Conservation (phyloP, 2,329 filamentous ascomycete species). For the Trichoderma atrobrunneum region DNA sequence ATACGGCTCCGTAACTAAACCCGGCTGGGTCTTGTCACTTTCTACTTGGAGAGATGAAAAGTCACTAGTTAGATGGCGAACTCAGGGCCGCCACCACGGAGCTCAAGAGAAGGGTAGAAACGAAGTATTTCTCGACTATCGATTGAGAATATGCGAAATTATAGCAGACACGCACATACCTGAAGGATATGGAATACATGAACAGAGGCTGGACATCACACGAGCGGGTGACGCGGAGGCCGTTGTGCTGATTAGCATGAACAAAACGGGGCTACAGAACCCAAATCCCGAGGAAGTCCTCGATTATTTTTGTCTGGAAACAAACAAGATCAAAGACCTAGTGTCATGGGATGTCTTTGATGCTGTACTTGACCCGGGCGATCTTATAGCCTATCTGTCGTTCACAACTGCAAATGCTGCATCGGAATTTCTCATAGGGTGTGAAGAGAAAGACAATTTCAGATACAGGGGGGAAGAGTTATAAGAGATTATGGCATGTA, state of each 20-base stretch:
- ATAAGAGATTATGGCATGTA: background rate
- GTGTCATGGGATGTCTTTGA: background rate
- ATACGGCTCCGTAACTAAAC: background rate
- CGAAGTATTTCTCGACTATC: background rate
- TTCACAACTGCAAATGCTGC: background rate
- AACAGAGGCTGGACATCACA: background rate
- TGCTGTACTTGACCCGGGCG: background rate
- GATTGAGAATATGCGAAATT: background rate
- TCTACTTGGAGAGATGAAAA: background rate
- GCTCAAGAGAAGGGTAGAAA: background rate
- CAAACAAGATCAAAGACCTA: background rate
- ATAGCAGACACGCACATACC: background rate
- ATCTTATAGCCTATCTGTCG: background rate
- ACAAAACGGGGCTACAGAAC: background rate
- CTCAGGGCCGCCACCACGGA: background rate
- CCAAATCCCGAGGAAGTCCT: background rate
- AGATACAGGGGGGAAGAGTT: background rate
- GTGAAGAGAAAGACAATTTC: background rate
- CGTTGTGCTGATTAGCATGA: background rate
- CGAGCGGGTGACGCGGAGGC: background rate
- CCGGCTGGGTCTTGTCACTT: background rate
- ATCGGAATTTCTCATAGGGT: background rate
- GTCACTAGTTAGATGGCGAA: background rate
- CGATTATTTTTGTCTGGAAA: background rate
- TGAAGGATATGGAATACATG: background rate